Evolutionary conservation across 1,139 yeast genomes (phyloP), one percentile per base, ranked within the genome.

Genomic region (Taphrina confusa): DNA sequence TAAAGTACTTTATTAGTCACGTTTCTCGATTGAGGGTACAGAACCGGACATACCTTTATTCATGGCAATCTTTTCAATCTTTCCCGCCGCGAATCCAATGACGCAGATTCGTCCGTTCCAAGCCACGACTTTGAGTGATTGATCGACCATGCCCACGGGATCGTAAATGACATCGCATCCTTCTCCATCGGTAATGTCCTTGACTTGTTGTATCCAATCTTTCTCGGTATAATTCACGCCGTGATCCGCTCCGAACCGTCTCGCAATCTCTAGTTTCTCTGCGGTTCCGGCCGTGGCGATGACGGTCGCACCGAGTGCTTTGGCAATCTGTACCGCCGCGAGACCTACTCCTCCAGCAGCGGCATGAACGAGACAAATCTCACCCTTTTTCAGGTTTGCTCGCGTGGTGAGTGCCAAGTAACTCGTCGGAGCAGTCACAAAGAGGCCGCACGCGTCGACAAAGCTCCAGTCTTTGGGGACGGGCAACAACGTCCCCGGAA

Each of bases 321-420:
- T 72, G 59, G 78, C 70, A 30, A 79, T 76, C 64, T 79, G 82
- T 20, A 79, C 56, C 1, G 79, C 82, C 67, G 78, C 78, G 62
- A 77, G 70, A 0, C 82, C 82, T 56, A 79, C 71, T 1, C 82
- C 82, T 9, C 82, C 82, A 3, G 61, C 61, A 8, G 57, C 61
- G 12, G 61, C 61, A 52, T 77, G 70, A 1, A 82, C 82, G 51
- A 77, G 79, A 5, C 50, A 47, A n/a, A 67, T 66, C 56, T 68
- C 72, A 4, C 76, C 78, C 65, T 76, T 77, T 60, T 72, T 74
- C 54, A 79, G 73, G 6, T 81, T 80, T 65, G 78, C 82, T 68
- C 72, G 77, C 8, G 82, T 81, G 0, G 82, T 79, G 64, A 79
- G 71, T 0, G 78, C 78, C 1, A 81, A 75, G 65, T 79, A 57